phyloP scores from a whole-genome alignment of 2,329 filamentous ascomycete genomes.

The Bertia moriformis region DNA sequence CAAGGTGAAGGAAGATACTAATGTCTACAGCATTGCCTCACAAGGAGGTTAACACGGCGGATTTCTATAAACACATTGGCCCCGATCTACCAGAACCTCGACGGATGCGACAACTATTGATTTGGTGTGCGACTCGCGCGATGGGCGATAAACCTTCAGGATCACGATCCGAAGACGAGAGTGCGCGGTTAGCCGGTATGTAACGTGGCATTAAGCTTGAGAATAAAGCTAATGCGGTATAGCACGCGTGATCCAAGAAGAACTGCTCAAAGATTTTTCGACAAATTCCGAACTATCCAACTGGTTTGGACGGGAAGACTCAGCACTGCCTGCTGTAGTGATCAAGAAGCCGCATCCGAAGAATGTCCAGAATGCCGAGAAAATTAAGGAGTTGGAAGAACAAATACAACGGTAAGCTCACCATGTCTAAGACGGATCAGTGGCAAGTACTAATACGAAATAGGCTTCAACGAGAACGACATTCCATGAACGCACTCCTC shows the following conservation, averaged over 20 bases:
- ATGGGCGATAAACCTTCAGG: constrained; percentile 38
- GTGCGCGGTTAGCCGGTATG: constrained; percentile 31
- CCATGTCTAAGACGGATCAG: too few species aligned
- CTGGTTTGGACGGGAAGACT: constrained; percentile 44
- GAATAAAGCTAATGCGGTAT: constrained; percentile 1
- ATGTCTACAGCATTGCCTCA: constrained; percentile 36
- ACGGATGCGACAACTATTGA: constrained; percentile 49
- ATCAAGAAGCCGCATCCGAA: constrained; percentile 49
- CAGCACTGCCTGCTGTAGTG: constrained; percentile 19
- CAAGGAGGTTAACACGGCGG: constrained; percentile 39
- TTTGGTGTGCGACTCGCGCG: constrained; percentile 48
- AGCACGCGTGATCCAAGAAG: constrained; percentile 51
- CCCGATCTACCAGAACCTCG: constrained; percentile 45
- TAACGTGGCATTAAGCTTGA: constrained; percentile 1
- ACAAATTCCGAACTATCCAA: constrained; percentile 44
- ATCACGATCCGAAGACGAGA: constrained; percentile 28
- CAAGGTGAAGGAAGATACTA: background rate
- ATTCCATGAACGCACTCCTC: constrained; percentile 39
- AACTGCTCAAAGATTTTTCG: constrained; percentile 45
- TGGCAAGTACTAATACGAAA: too few species aligned
- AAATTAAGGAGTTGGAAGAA: constrained; percentile 44
- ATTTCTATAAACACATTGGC: constrained; percentile 56
- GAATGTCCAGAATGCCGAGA: constrained; percentile 42
- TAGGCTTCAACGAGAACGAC: constrained; percentile 43
- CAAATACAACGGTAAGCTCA: constrained; percentile 42